Base-by-base conservation (phyloP, 352 stramenopile species). In the Phytophthora fragariae region DNA sequence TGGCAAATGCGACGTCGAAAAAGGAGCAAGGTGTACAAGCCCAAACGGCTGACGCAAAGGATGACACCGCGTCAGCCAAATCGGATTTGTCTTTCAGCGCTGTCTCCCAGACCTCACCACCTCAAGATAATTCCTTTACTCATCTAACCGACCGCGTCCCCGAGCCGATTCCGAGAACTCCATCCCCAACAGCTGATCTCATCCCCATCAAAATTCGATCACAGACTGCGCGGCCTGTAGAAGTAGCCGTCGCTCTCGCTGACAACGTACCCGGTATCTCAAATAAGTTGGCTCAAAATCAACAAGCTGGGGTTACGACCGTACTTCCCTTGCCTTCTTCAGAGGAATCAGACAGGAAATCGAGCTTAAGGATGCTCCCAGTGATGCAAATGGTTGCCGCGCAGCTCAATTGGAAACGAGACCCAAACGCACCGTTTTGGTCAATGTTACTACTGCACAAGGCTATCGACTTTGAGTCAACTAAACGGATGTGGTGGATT, bases 401-500 rank as follows among this genome's bases (percentile, higher is more conserved):
- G 9, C 65, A 77, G 37, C 17, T 77, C 5, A 53, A 21, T 55
- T 64, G 49, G 57, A 79, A 69, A 49, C 52, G 37, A 19, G 58
- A 66, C 35, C 50, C 60, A 24, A 65, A 76, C 29, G 33, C 68
- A 10, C 63, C 58, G 1, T 76, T 72, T 49, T 89, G 78, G 76
- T 79, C 70, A 14, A 19, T 65, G 8, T 19, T 84, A 15, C 58
- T 91, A 1, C 57, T 90, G 8, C 55, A 39, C 10, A 80, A 71
- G 15, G 72, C 69, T 0, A 86, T 92, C 27, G 82, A 90, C 9
- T 72, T 65, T 8, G 78, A 89, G 10, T 83, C 80, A 0, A 77
- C 50, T 15, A 52, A 29, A 3, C 70, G 85, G 2, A 76, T 91
- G 72, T 83, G 73, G 81, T 91, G 83, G 85, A 62, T 92, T 1